Base-by-base conservation (phyloP, 164 flowering plant species). In the Saururus chinensis region DNA sequence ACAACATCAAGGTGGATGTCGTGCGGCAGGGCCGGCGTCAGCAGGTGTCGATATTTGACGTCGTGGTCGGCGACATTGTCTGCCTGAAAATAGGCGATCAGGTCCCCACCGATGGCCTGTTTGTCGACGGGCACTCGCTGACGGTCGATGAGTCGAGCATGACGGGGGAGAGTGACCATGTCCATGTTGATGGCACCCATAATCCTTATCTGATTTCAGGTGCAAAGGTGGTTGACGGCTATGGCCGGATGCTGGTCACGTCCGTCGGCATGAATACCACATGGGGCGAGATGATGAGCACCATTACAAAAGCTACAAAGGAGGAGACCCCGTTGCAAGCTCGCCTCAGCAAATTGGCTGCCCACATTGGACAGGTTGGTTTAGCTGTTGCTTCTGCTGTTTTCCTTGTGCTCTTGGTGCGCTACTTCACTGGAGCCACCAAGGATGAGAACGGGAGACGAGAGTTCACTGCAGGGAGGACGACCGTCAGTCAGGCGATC, bases 151-250 rank as follows among this genome's bases (percentile, higher is more conserved):
- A 87, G 57, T 82, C 89, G 5, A 83, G 88, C 81, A 81, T 84
- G 84, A 87, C 87, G 0, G 88, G 89, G 19, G 88, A 87, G 67
- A 80, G 86, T 56, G 88, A 87, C 10, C 85, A 77, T 56, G 77
- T 87, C 0, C 80, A 73, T 30, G 74, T 87, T 0, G 68, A 83
- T 57, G 49, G 49, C 49, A 17, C 49, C 49, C 49, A 17, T 12
- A 79, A 83, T 53, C 88, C 90, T 0, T 87, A 84, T 64, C 58
- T 87, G 60, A 51, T 80, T 19, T 87, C 95, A 0, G 95, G 90
- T 17, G 62, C 87, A 0, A 87, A 83, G 59, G 78, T 87, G 20
- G 87, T 57, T 0, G 89, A 87, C 57, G 95, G 95, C 7, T 74
- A 69, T 52, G 85, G 64, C 8, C 71, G 54, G n/a, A 85, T 87